Percentiles rank a stretch among this genome's conserved stretches.
Conservation (phyloP, 495 filamentous ascomycete genomes). For the Copromyces sp. region DNA sequence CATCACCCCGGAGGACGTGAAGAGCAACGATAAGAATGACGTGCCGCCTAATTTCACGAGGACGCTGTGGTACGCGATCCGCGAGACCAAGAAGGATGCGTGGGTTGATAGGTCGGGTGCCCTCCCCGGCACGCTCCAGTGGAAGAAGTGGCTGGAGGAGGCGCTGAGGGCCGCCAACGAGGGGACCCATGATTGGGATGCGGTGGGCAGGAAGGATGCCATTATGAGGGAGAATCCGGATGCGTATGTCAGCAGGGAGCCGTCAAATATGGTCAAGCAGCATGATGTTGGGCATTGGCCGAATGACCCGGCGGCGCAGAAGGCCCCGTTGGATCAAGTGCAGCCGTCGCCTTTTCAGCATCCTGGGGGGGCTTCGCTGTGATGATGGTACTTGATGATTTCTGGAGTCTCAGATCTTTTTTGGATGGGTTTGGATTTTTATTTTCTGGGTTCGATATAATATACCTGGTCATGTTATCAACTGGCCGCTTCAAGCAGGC, state of each 20-base stretch:
- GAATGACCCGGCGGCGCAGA: conserved; percentile 9
- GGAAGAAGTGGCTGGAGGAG: conserved; percentile 43
- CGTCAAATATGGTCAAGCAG: not conserved
- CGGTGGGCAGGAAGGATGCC: conserved; percentile 38
- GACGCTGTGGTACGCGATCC: conserved; percentile 48
- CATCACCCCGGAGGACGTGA: conserved; percentile 27
- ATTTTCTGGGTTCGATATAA: not conserved
- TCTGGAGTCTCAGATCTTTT: not conserved
- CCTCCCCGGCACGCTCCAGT: conserved; percentile 38
- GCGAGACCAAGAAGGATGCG: conserved; percentile 36
- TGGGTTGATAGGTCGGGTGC: conserved; percentile 40
- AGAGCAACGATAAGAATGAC: conserved; percentile 26
- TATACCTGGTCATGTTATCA: not conserved
- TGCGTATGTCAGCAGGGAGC: not conserved
- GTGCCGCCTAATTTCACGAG: conserved; percentile 37
- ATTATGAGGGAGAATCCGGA: conserved; percentile 31
- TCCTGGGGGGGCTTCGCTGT: not conserved
- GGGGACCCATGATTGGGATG: conserved; percentile 29
- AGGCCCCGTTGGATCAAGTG: conserved; percentile 14
- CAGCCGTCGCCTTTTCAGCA: conserved; percentile 1
- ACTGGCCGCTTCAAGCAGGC: not conserved
- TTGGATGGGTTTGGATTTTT: not conserved
- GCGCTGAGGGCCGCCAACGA: conserved; percentile 30
- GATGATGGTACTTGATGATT: not conserved
- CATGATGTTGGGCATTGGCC: not conserved